phyloP scores from a whole-genome alignment of 1,284 basidiomycete species.

The Irpex sp. region DNA sequence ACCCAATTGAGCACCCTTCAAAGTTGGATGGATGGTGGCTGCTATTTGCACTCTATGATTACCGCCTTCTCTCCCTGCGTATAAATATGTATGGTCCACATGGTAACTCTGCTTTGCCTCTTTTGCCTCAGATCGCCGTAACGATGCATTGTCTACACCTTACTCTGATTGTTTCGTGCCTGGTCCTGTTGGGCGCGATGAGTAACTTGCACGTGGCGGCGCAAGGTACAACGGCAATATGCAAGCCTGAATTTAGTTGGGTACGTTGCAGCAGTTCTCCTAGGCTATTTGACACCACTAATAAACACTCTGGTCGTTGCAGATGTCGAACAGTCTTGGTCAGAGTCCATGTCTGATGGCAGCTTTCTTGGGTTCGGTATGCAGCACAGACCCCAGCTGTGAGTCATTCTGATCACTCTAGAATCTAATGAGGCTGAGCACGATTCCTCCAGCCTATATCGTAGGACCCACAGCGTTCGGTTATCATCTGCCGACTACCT shows the following conservation, averaged over 20 bases:
- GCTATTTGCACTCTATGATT: too few relatives aligned
- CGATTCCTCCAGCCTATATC: background rate
- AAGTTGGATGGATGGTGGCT: too few relatives aligned
- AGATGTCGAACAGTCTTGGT: background rate
- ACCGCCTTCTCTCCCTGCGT: too few relatives aligned
- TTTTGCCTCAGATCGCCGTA: background rate
- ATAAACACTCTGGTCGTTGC: too few relatives aligned
- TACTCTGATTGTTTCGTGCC: background rate
- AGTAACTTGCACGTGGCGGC: background rate
- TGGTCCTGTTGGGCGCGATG: background rate
- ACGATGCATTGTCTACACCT: background rate
- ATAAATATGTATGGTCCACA: too few relatives aligned
- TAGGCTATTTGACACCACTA: too few relatives aligned
- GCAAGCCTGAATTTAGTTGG: background rate
- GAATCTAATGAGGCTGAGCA: background rate
- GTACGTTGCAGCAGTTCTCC: background rate
- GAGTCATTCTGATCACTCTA: background rate
- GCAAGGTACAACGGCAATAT: background rate
- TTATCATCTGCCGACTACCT: background rate
- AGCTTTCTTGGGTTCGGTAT: background rate
- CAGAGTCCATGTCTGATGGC: background rate
- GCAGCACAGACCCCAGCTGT: background rate
- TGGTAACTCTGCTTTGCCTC: too few relatives aligned
- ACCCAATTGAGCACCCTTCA: too few relatives aligned
- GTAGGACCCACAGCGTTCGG: background rate